Conservation (phyloP, 1,284 basidiomycete genomes). For the Leccinum angustisporum region DNA sequence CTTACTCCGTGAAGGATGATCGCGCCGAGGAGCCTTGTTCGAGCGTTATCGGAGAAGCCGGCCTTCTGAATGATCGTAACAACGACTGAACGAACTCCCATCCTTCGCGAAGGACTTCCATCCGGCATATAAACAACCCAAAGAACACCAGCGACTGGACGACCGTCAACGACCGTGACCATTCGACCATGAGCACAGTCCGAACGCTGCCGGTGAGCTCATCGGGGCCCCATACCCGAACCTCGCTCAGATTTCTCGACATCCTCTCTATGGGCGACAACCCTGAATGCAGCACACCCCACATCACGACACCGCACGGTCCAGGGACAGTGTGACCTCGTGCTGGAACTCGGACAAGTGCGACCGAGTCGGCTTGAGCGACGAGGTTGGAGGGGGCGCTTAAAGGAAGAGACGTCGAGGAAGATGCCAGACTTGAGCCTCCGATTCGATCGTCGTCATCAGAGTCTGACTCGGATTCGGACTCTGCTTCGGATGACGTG, state of each 20-base stretch:
- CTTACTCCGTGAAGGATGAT: slow-evolving; percentile 16
- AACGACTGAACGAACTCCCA: slow-evolving; percentile 8
- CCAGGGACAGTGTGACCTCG: slow-evolving; percentile 80
- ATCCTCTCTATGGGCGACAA: slow-evolving; percentile 17
- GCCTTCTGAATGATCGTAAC: background rate
- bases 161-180: slow-evolving; percentile 40
- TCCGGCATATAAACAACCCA: slow-evolving; percentile 36
- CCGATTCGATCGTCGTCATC: slow-evolving; percentile 32
- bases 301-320: slow-evolving; percentile 55
- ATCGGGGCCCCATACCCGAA: slow-evolving; percentile 14
- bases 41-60: background rate
- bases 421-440: slow-evolving; percentile 42
- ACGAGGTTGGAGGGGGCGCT: slow-evolving; percentile 37
- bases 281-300: slow-evolving; percentile 21
- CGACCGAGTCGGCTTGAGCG: slow-evolving; percentile 42
- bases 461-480: slow-evolving; percentile 31
- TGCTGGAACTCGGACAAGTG: slow-evolving; percentile 71
- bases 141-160: slow-evolving; percentile 42
- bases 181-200: slow-evolving; percentile 39
- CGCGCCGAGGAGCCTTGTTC: background rate
- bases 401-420: slow-evolving; percentile 39
- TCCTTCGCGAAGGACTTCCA: slow-evolving; percentile 15
- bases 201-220: slow-evolving; percentile 20
- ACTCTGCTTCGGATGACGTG: slow-evolving; percentile 39
- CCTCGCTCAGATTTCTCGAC: slow-evolving; percentile 19